Base-by-base conservation (phyloP, 106 monocot genomes). In the Acanthochlamys bracteata region DNA sequence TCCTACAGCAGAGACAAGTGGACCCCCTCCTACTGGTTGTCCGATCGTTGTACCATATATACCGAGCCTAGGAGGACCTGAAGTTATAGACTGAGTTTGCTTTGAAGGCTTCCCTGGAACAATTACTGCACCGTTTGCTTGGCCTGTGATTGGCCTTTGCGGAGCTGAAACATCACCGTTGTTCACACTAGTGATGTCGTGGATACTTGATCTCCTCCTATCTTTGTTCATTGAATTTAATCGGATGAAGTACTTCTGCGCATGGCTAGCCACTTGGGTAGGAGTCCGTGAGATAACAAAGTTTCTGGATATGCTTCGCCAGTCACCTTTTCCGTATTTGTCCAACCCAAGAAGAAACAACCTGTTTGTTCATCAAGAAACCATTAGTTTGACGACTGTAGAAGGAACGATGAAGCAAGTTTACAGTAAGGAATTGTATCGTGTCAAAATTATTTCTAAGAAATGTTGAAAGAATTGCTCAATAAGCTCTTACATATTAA, bases 331-430 rank as follows among this genome's bases (percentile, higher is more conserved):
- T 7, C 92, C 92, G 46, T 84, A 92, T 57, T 92, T 92, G 12
- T 92, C 92, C 8, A 92, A 88, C n/a, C 92, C 92, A 24, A 84
- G 82, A 49, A 92, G 92, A 67, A 92, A 92, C 53, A 92, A 65
- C 59, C 92, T 92, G 75, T 60, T 69, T 23, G 17, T 76, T 43
- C 4, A 33, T 33, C 33, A 67, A 75, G 20, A 64, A 49, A 55
- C 20, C 16, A 20, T 3, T 4, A 19, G 10, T 55, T 10, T 20
- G 55, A 55, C 20, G 16, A 20, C 55, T 55, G 20, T 21, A 17
- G 55, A 55, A 20, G 55, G 17, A 33, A 33, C 6, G 33, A 6
- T 33, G 33, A 33, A 33, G 6, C 33, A 33, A 33, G 33, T 33
- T 49, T 17, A 49, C 17, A 3, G 10, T 49, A 49, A 49, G 49